These are phyloP conservation scores for Petasospora fabianii DNA, from an alignment of 1,139 yeast species.

Conservation along the genomic window DNA sequence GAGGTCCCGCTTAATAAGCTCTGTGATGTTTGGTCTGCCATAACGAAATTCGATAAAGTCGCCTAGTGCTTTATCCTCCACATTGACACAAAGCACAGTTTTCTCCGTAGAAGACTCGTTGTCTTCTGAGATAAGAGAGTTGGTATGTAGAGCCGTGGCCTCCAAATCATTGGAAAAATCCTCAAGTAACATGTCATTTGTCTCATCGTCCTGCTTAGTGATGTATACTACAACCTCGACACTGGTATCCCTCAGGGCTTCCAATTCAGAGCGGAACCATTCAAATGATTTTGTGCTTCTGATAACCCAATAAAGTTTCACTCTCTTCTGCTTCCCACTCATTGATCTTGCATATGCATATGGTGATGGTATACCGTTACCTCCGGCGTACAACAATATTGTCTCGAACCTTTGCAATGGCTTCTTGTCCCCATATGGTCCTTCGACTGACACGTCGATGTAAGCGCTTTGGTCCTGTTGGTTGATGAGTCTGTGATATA, in stretches of 20 bases:
- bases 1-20: slow-evolving; percentile 36
- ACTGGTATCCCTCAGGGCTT: slow-evolving; percentile 29
- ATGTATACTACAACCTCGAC: slow-evolving; percentile 37
- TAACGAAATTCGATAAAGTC: slow-evolving; percentile 39
- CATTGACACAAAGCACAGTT: no score
- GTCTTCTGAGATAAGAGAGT: no score
- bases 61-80: slow-evolving; percentile 13
- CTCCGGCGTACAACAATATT: slow-evolving; percentile 55
- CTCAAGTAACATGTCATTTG: slow-evolving; percentile 6
- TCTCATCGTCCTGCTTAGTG: slow-evolving; percentile 29
- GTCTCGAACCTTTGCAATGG: slow-evolving; percentile 53
- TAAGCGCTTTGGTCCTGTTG: slow-evolving; percentile 20
- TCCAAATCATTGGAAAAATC: slow-evolving; percentile 15
- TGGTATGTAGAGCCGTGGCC: slow-evolving; percentile 7
- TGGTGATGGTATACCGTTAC: slow-evolving; percentile 67
- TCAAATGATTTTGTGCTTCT: slow-evolving; percentile 45
- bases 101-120: no score
- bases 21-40: slow-evolving; percentile 46
- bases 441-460: slow-evolving; percentile 45
- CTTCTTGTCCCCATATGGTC: slow-evolving; percentile 54
- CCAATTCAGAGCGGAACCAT: slow-evolving; percentile 48
- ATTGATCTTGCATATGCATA: slow-evolving; percentile 26
- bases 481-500: slow-evolving; percentile 29
- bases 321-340: slow-evolving; percentile 18
- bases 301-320: slow-evolving; percentile 47